Conservation (phyloP, 331 rosid species). For the Stylosanthes scabra region DNA sequence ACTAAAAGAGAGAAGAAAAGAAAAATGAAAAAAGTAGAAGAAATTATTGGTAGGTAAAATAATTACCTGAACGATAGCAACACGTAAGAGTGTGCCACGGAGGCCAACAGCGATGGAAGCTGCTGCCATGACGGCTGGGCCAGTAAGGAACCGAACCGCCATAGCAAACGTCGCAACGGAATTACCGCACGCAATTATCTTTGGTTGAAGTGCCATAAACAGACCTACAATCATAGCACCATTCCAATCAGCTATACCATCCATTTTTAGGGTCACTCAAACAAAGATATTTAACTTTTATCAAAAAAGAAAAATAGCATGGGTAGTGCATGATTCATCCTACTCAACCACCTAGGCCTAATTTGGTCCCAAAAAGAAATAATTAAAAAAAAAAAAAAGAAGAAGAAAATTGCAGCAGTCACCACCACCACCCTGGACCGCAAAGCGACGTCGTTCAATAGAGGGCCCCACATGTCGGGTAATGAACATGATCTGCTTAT, state of each 20-base stretch:
- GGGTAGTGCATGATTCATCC: conserved; percentile 29
- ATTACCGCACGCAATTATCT: conserved; percentile 94
- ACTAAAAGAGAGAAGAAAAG: no score
- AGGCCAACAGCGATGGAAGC: conserved; percentile 92
- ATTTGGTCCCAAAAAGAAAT: conserved; percentile 27
- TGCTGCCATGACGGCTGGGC: conserved; percentile 96
- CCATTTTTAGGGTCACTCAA: background rate
- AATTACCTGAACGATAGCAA: conserved; percentile 93
- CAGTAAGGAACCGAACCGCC: conserved; percentile 94
- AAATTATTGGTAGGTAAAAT: background rate
- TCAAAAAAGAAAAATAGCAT: background rate
- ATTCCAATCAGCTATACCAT: background rate
- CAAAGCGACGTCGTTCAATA: conserved; percentile 46
- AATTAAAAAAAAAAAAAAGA: background rate
- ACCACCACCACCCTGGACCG: conserved; percentile 61
- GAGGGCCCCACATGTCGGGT: conserved; percentile 73
- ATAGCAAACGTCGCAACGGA: conserved; percentile 86
- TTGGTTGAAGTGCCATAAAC: conserved; percentile 97
- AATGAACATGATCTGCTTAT: conserved; percentile 25
- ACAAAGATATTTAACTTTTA: no score
- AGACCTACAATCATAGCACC: conserved; percentile 54
- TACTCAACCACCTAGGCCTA: conserved; percentile 40
- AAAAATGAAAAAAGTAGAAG: background rate
- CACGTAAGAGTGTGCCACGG: conserved; percentile 87
- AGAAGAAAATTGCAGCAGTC: conserved; percentile 7